These are phyloP conservation scores for Oehlia diaphana DNA, from an alignment of 192 early-diverging fungal species.

Conservation along the genomic window DNA sequence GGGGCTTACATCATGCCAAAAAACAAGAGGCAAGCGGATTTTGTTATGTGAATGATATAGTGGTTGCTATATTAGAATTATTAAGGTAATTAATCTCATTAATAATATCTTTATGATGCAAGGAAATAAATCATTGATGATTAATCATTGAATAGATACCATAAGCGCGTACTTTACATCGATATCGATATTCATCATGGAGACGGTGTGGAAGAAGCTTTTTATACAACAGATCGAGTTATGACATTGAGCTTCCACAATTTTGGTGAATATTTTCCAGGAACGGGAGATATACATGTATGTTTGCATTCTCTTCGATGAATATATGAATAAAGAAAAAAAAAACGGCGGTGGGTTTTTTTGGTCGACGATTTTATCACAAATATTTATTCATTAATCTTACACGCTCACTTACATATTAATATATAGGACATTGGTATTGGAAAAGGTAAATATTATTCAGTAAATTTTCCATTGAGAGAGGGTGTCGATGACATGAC, in stretches of 20 bases:
- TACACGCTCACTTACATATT: background rate
- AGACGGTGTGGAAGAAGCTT: constrained; percentile 98
- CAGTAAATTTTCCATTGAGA: constrained; percentile 94
- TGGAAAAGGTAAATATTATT: constrained; percentile 87
- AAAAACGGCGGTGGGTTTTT: constrained; percentile 17
- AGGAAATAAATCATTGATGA: constrained; percentile 1
- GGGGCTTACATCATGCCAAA: constrained; percentile 97
- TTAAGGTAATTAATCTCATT: constrained; percentile 51
- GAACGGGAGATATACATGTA: constrained; percentile 92
- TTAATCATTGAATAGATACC: constrained; percentile 48
- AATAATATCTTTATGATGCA: background rate
- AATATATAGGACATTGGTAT: constrained; percentile 80
- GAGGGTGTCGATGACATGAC: constrained; percentile 93
- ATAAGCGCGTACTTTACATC: constrained; percentile 93
- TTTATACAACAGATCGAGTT: constrained; percentile 98
- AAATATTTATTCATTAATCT: constrained; percentile 10
- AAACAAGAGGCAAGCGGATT: constrained; percentile 95
- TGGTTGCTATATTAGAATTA: constrained; percentile 89
- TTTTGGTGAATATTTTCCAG: constrained; percentile 98
- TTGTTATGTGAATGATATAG: constrained; percentile 99
- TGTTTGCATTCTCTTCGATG: constrained; percentile 14
- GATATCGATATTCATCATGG: constrained; percentile 99
- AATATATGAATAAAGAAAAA: background rate
- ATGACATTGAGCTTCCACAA: constrained; percentile 99
- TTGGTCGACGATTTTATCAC: background rate